These are phyloP conservation scores for Oemleria cerasiformis DNA, from an alignment of 306 rosid genomes.

Conservation along the genomic window DNA sequence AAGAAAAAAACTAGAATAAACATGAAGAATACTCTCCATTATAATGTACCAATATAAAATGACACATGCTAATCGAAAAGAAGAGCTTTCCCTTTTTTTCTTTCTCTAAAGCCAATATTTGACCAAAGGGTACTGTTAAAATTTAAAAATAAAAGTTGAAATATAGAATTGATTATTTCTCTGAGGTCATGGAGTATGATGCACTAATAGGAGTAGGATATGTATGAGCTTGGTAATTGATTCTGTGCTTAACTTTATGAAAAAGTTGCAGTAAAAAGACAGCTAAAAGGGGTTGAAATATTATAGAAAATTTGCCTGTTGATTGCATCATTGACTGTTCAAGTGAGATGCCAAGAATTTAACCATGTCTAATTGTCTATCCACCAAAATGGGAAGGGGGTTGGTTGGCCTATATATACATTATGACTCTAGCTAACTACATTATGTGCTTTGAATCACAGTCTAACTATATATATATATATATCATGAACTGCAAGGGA, in stretches of 20 bases:
- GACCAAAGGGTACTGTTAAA: background rate
- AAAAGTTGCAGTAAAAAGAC: conserved; percentile 25
- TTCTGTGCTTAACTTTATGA: conserved; percentile 5
- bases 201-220: conserved; percentile 11
- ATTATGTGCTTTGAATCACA: conserved; percentile 17
- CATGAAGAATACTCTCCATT: background rate
- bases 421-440: conserved; percentile 14
- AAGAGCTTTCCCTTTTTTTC: no score
- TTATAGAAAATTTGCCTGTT: conserved; percentile 17
- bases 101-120: no score
- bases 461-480: background rate
- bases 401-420: conserved; percentile 31
- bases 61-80: no score
- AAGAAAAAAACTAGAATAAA: background rate
- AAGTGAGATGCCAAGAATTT: conserved; percentile 31
- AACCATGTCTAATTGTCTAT: conserved; percentile 21
- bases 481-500: conserved; percentile 29
- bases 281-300: conserved; percentile 4
- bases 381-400: conserved; percentile 14
- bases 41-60: no score
- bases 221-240: conserved; percentile 11
- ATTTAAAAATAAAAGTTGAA: background rate
- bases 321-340: conserved; percentile 16
- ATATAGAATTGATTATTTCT: background rate
- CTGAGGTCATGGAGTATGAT: conserved; percentile 6